Evolutionary conservation across 129 eudicot genomes (phyloP).

Genomic region (Flaveria sonorensis): DNA sequence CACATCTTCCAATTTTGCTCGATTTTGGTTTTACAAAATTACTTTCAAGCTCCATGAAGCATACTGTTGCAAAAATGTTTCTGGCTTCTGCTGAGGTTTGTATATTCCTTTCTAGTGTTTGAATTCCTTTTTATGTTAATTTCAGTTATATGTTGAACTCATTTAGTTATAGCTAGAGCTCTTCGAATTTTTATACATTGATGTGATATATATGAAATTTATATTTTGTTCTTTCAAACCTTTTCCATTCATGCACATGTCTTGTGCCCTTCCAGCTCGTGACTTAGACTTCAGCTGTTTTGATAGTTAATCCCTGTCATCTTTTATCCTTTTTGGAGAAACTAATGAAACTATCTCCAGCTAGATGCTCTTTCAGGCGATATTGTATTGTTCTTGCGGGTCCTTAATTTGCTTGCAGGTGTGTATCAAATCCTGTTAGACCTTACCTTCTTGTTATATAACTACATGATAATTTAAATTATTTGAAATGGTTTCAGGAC

Average conservation of each 20-base stretch:
- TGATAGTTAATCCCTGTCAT: not conserved
- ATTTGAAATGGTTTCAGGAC: constrained; percentile 57
- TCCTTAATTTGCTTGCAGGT: constrained; percentile 95
- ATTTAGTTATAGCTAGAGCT: constrained; percentile 4
- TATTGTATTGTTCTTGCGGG: constrained; percentile 76
- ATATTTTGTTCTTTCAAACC: not conserved
- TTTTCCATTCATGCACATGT: not conserved
- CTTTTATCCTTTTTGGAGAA: constrained; percentile 27
- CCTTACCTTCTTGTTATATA: constrained; percentile 13
- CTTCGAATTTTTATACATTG: not conserved
- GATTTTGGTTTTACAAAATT: constrained; percentile 94
- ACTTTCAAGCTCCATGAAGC: constrained; percentile 70
- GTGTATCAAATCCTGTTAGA: constrained; percentile 24
- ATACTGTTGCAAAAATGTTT: constrained; percentile 92
- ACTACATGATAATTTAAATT: constrained; percentile 8
- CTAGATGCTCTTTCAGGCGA: constrained; percentile 98
- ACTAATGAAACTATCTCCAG: constrained; percentile 51
- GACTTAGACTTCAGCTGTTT: constrained; percentile 5
- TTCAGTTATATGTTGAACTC: not conserved
- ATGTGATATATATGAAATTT: not conserved
- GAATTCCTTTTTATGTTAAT: not conserved
- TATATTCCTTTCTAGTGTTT: constrained; percentile 26
- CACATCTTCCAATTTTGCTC: constrained; percentile 82
- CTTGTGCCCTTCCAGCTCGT: not conserved
- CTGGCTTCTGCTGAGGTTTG: constrained; percentile 94